Percentiles rank a stretch among this genome's conserved stretches.
These are phyloP conservation scores for Eremochloa ophiuroides DNA, from an alignment of 176 grass and related monocot species.

Conservation along the genomic window DNA sequence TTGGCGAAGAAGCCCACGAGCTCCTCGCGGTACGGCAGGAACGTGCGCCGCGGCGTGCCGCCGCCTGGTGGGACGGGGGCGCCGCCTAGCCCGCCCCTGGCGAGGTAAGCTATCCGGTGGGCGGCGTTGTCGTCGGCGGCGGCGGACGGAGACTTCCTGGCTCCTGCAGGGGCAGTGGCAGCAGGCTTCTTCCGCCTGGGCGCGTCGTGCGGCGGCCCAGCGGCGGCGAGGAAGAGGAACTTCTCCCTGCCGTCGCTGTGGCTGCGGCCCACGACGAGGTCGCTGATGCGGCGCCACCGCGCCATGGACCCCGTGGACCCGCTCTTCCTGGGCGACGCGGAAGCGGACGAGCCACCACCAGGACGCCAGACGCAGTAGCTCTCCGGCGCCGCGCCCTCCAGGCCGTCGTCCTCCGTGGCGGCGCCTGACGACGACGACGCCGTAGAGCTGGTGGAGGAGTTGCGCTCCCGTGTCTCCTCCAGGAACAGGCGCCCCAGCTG, in stretches of 20 bases:
- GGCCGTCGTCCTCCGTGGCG: conserved; percentile 12
- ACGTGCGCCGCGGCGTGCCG: conserved; percentile 45
- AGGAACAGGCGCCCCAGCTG: conserved; percentile 53
- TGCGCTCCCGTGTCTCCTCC: conserved; percentile 60
- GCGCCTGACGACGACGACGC: conserved; percentile 8
- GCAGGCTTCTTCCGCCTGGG: neutral
- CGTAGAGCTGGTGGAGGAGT: conserved; percentile 26
- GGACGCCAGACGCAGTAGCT: conserved; percentile 78
- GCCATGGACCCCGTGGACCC: conserved; percentile 77
- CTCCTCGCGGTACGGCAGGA: conserved; percentile 67
- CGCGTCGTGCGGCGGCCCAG: neutral
- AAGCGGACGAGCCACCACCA: neutral
- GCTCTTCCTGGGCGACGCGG: conserved; percentile 45
- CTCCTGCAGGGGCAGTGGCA: neutral
- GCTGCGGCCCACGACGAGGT: conserved; percentile 75
- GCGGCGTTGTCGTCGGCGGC: conserved; percentile 12
- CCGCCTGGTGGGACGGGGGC: neutral
- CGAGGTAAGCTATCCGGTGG: conserved; percentile 44
- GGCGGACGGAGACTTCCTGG: neutral
- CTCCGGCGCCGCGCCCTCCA: conserved; percentile 46
- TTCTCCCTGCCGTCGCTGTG: conserved; percentile 96
- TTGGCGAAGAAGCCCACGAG: conserved; percentile 59
- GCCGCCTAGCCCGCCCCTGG: neutral
- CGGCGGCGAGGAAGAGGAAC: conserved; percentile 66
- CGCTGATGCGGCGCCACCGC: conserved; percentile 79